Evolutionary conservation across 805 yeast genomes (phyloP).

Genomic region (Candida parachauliodes): DNA sequence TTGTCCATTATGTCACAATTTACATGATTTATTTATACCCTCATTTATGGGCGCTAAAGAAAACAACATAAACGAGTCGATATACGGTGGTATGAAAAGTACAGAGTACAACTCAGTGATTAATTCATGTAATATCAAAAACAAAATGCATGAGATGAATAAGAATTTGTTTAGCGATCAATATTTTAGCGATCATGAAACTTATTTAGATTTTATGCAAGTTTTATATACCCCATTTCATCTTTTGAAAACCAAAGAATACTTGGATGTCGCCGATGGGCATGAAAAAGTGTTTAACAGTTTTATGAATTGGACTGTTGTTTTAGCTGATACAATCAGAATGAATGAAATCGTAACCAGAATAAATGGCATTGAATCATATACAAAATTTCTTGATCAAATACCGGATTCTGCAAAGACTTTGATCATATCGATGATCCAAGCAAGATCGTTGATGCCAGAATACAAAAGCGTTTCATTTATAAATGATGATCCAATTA

Average conservation of each 20-base stretch:
- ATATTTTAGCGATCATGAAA: slow-evolving; percentile 3
- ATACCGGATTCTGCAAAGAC: slow-evolving; percentile 27
- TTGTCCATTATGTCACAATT: slow-evolving; percentile 51
- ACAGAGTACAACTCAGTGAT: slow-evolving; percentile 21
- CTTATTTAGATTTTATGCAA: slow-evolving; percentile 3
- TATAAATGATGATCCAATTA: slow-evolving; percentile 3
- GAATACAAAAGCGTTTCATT: slow-evolving; percentile 3
- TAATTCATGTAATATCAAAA: slow-evolving; percentile 18
- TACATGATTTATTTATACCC: slow-evolving; percentile 45
- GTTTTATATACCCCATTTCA: slow-evolving; percentile 1
- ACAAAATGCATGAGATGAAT: slow-evolving; percentile 25
- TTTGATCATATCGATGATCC: slow-evolving; percentile 42
- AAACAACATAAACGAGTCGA: slow-evolving; percentile 13
- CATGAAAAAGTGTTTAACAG: slow-evolving; percentile 17
- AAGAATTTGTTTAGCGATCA: slow-evolving; percentile 17
- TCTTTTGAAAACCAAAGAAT: background rate
- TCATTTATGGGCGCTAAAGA: slow-evolving; percentile 27
- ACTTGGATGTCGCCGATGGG: slow-evolving; percentile 3
- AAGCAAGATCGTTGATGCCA: slow-evolving; percentile 27
- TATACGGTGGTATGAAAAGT: slow-evolving; percentile 12
- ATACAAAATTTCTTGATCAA: slow-evolving; percentile 20
- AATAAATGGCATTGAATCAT: slow-evolving; percentile 32
- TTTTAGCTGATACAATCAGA: slow-evolving; percentile 48
- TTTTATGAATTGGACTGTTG: slow-evolving; percentile 19
- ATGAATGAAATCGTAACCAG: slow-evolving; percentile 61